phyloP scores from a whole-genome alignment of 2,329 filamentous ascomycete species.

The Tolypocladium tundrense region DNA sequence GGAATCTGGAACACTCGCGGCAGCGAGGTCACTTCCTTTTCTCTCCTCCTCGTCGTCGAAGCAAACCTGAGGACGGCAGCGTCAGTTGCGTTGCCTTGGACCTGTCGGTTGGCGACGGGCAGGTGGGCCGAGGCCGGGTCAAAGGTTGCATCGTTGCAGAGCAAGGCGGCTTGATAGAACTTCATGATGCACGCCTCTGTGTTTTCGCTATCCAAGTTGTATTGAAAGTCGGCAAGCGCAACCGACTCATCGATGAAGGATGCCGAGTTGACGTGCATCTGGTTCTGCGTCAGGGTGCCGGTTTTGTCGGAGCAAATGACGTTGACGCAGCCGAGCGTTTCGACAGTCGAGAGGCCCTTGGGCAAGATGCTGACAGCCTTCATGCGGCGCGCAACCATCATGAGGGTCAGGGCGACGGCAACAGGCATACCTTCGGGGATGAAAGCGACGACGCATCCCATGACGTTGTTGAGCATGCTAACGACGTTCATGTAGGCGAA shows the following conservation, averaged over 20 bases:
- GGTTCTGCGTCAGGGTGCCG: too few relatives aligned
- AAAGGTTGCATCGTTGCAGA: constrained; percentile 33
- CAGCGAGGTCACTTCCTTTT: constrained; percentile 8
- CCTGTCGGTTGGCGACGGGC: constrained; percentile 20
- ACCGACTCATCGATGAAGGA: constrained; percentile 21
- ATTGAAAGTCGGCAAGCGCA: constrained; percentile 14
- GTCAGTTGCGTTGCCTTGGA: constrained; percentile 33
- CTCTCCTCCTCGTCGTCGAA: constrained; percentile 11
- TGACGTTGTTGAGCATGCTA: too few relatives aligned
- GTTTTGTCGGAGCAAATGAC: constrained; percentile 34
- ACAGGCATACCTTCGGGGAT: too few relatives aligned
- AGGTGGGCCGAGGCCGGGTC: constrained; percentile 25
- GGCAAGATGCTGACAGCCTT: constrained; percentile 30
- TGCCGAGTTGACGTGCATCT: too few relatives aligned
- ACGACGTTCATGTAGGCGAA: too few relatives aligned
- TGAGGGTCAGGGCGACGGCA: too few relatives aligned
- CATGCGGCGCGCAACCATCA: constrained; percentile 23
- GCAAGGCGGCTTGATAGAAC: constrained; percentile 18
- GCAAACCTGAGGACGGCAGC: constrained; percentile 30
- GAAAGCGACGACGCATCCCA: too few relatives aligned
- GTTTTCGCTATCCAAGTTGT: constrained; percentile 6
- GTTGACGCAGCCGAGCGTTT: constrained; percentile 32
- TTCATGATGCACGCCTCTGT: constrained; percentile 7
- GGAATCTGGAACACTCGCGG: constrained; percentile 29
- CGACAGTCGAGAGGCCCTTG: constrained; percentile 29